Percentiles rank a stretch among this genome's conserved stretches.
Evolutionary conservation across 371 early-diverging fungal genomes (phyloP).

Genomic region (Mortierella sp.): DNA sequence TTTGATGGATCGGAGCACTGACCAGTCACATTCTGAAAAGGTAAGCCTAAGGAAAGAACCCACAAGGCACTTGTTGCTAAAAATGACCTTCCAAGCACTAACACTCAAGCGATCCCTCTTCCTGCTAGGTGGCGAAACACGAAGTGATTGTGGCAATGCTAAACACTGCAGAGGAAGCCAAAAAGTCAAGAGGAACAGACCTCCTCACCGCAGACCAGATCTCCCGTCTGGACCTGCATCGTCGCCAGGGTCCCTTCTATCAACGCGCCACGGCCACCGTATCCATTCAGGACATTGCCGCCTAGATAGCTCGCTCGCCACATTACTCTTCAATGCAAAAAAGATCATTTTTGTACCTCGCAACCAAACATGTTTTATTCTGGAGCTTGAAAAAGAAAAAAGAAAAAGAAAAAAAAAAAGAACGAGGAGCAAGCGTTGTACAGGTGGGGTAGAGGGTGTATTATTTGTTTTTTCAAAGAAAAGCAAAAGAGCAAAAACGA

Average conservation of each 20-base stretch:
- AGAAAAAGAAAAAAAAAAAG: not conserved
- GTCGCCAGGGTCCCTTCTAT: slow-evolving; percentile 51
- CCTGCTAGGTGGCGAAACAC: slow-evolving; percentile 41
- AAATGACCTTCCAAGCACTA: no score
- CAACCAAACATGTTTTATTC: not conserved
- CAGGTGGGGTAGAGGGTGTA: not conserved
- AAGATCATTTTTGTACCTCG: not conserved
- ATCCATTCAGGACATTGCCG: slow-evolving; percentile 39
- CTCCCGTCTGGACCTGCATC: slow-evolving; percentile 30
- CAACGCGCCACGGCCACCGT: slow-evolving; percentile 54
- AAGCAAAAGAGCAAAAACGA: slow-evolving; percentile 13
- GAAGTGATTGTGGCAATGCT: slow-evolving; percentile 46
- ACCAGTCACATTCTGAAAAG: slow-evolving; percentile 39
- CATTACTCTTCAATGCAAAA: not conserved
- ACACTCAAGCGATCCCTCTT: no score
- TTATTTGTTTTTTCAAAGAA: slow-evolving; percentile 19
- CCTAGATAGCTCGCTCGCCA: not conserved
- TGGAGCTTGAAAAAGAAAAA: not conserved
- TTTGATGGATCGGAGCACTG: slow-evolving; percentile 34
- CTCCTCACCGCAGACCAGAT: slow-evolving; percentile 39
- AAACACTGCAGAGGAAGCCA: slow-evolving; percentile 18
- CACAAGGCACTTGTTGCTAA: no score
- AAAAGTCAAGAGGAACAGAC: slow-evolving; percentile 4
- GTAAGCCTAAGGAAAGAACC: slow-evolving; percentile 15
- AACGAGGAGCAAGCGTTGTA: not conserved